These are phyloP conservation scores for Clavispora fructus DNA, from an alignment of 805 yeast genomes.

Conservation along the genomic window DNA sequence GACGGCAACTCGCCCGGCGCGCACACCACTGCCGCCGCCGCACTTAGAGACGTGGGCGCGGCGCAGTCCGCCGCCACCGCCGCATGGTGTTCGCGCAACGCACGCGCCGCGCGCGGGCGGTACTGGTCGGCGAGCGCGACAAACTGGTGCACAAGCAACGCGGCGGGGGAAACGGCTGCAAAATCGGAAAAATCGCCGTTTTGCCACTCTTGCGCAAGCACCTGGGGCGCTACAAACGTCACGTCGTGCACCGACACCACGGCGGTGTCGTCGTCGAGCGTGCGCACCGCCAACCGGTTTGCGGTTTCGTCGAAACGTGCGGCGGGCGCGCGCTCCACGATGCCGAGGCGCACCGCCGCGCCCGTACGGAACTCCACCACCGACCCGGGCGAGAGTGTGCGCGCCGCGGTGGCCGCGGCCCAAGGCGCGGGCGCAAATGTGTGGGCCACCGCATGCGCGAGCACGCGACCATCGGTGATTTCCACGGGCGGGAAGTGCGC, in stretches of 20 bases:
- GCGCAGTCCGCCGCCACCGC: constrained; percentile 15
- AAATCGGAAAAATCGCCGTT: constrained; percentile 6
- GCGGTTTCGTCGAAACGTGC: constrained; percentile 30
- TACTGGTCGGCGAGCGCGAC: constrained; percentile 14
- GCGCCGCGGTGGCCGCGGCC: constrained; percentile 8
- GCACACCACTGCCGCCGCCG: background rate
- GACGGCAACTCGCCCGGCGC: background rate
- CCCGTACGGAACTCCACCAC: constrained; percentile 30
- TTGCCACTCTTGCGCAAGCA: constrained; percentile 18
- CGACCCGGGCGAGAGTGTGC: constrained; percentile 30
- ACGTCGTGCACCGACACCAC: constrained; percentile 24
- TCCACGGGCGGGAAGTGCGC: constrained; percentile 12
- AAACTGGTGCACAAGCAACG: constrained; percentile 22
- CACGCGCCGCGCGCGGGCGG: constrained; percentile 8
- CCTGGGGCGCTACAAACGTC: constrained; percentile 25
- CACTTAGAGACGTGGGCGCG: background rate
- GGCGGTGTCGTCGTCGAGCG: constrained; percentile 25
- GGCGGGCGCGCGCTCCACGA: constrained; percentile 28
- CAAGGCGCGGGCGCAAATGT: constrained; percentile 10
- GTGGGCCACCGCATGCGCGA: constrained; percentile 2
- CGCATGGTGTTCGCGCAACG: constrained; percentile 19
- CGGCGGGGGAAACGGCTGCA: constrained; percentile 15
- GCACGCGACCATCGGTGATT: constrained; percentile 12
- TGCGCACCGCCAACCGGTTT: constrained; percentile 28
- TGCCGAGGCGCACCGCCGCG: constrained; percentile 23